phyloP scores from a whole-genome alignment of 2,329 filamentous ascomycete genomes.

The Claviceps africana region DNA sequence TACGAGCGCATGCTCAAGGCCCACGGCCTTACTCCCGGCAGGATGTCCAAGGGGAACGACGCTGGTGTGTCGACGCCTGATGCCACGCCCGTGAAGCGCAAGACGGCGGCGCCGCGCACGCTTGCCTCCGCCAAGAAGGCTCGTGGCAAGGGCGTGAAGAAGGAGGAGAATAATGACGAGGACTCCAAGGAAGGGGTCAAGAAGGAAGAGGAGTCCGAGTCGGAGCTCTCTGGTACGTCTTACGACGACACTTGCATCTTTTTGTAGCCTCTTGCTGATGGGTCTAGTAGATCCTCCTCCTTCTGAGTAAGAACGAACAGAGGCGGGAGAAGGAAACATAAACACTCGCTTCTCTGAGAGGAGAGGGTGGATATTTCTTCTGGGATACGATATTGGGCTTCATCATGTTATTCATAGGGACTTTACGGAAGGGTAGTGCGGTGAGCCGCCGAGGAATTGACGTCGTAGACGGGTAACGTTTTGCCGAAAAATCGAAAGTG shows the following conservation, averaged over 20 bases:
- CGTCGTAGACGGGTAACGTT: not conserved
- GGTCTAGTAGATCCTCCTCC: not conserved
- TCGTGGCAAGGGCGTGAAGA: slow-evolving; percentile 12
- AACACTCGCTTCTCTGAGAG: not conserved
- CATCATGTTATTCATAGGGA: not conserved
- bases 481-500: not conserved
- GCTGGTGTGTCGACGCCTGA: slow-evolving; percentile 3
- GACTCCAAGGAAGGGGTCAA: slow-evolving; percentile 9
- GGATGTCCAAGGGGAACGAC: slow-evolving; percentile 5
- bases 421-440: not conserved
- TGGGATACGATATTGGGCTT: not conserved
- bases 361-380: not conserved
- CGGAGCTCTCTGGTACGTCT: slow-evolving; percentile 15
- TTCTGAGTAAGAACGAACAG: not conserved
- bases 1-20: slow-evolving; percentile 53
- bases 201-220: slow-evolving; percentile 13
- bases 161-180: slow-evolving; percentile 15
- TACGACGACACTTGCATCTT: not conserved
- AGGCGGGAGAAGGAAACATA: not conserved
- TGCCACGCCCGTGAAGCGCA: slow-evolving; percentile 17
- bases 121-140: slow-evolving; percentile 14
- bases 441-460: not conserved
- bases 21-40: slow-evolving; percentile 28
- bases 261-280: not conserved
- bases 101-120: slow-evolving; percentile 13